phyloP scores from a whole-genome alignment of 140 eudicot species.

The Cichorium intybus region DNA sequence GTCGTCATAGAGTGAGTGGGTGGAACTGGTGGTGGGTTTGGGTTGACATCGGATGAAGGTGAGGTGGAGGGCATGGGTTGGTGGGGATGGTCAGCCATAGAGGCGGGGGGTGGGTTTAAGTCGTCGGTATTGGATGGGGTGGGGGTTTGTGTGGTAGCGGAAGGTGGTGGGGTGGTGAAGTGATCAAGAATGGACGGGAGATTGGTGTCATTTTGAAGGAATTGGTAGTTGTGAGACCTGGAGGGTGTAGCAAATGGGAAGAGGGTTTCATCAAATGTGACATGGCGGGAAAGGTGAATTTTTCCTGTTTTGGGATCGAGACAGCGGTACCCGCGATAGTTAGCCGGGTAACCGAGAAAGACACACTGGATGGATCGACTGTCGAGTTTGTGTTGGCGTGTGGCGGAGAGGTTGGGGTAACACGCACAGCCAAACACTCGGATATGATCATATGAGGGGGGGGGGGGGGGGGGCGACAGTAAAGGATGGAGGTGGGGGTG shows the following conservation, averaged over 20 bases:
- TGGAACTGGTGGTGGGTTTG: no score
- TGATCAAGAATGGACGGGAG: not conserved
- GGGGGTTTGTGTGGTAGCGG: not conserved
- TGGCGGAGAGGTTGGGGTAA: not conserved
- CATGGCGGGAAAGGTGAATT: not conserved
- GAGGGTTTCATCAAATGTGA: no score
- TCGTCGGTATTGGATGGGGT: not conserved
- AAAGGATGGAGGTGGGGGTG: no score
- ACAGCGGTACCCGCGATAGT: not conserved
- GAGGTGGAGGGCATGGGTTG: not conserved
- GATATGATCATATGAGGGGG: not conserved
- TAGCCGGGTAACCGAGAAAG: not conserved
- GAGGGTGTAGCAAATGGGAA: not conserved
- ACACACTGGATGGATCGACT: not conserved
- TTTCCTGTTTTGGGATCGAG: not conserved
- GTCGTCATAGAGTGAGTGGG: not conserved
- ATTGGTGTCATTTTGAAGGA: not conserved
- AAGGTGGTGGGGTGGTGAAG: not conserved
- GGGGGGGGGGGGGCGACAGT: no score
- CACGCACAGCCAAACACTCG: constrained; percentile 3
- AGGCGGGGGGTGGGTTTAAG: not conserved
- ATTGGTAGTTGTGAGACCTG: not conserved
- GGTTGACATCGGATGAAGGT: no score
- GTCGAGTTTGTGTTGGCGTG: not conserved
- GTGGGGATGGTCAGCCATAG: no score